Percentiles rank a stretch among this genome's conserved stretches.
These are phyloP conservation scores for Ramaria sp. DNA, from an alignment of 768 basidiomycete genomes.

Conservation along the genomic window DNA sequence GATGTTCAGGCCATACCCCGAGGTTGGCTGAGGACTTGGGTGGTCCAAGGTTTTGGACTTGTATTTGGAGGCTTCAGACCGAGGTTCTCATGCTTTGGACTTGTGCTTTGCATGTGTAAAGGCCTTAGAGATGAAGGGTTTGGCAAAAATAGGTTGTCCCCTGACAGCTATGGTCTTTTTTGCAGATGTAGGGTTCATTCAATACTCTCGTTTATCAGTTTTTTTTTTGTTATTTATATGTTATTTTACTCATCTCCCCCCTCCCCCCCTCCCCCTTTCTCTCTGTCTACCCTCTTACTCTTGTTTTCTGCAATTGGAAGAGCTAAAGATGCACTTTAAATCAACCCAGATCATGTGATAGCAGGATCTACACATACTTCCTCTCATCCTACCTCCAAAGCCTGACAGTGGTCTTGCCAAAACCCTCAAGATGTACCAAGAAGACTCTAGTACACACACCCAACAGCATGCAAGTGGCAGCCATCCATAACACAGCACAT, in stretches of 20 bases:
- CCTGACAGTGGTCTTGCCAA: constrained; percentile 54
- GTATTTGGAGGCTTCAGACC: too few relatives aligned
- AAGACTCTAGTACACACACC: constrained; percentile 11
- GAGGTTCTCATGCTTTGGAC: too few relatives aligned
- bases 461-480: too few relatives aligned
- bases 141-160: too few relatives aligned
- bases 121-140: too few relatives aligned
- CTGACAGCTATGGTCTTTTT: constrained; percentile 87
- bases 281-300: too few relatives aligned
- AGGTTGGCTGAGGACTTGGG: too few relatives aligned
- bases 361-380: constrained; percentile 95
- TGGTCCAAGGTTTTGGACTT: too few relatives aligned
- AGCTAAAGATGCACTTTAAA: constrained; percentile 12
- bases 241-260: not conserved
- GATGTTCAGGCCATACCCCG: too few relatives aligned
- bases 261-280: too few relatives aligned
- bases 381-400: constrained; percentile 93
- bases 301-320: too few relatives aligned
- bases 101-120: too few relatives aligned
- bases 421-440: constrained; percentile 26
- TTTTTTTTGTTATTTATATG: constrained; percentile 14
- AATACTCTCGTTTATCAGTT: constrained; percentile 50
- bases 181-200: constrained; percentile 73
- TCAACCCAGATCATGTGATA: constrained; percentile 91
- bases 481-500: constrained; percentile 32